Conservation (phyloP, 2,329 filamentous ascomycete genomes). For the Nothomitra cinnamomea region DNA sequence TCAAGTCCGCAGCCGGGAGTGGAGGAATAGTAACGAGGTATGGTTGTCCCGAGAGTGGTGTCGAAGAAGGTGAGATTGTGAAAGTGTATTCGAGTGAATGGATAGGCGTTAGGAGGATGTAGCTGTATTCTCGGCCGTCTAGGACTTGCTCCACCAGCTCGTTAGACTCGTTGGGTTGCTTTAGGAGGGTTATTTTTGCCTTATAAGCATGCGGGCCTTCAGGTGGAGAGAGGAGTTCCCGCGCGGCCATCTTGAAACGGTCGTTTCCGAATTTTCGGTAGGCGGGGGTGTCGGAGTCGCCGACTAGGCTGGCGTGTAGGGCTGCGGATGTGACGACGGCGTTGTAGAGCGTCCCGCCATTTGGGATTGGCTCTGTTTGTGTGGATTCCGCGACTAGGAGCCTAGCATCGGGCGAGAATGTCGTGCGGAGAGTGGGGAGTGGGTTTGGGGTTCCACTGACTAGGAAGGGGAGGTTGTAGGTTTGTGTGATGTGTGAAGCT, state of each 20-base stretch:
- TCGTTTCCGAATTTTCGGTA: conserved; percentile 62
- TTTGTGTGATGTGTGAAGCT: conserved; percentile 23
- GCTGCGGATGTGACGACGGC: conserved; percentile 82
- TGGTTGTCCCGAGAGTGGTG: conserved; percentile 53
- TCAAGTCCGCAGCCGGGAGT: conserved; percentile 44
- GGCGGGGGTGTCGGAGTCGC: conserved; percentile 71
- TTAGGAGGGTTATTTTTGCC: conserved; percentile 31
- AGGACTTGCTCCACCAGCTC: conserved; percentile 2
- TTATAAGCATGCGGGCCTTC: conserved; percentile 38
- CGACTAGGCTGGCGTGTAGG: conserved; percentile 75
- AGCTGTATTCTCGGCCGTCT: conserved; percentile 42
- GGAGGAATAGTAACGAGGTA: conserved; percentile 60
- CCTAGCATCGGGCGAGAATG: conserved; percentile 27
- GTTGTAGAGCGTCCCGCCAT: conserved; percentile 34
- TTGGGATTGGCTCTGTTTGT: conserved; percentile 19
- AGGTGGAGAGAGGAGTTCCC: conserved; percentile 48
- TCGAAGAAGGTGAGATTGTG: conserved; percentile 57
- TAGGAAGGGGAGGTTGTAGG: conserved; percentile 18
- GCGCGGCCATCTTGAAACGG: conserved; percentile 72
- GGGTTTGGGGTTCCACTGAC: conserved; percentile 18
- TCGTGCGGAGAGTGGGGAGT: conserved; percentile 26
- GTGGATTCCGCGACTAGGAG: conserved; percentile 25
- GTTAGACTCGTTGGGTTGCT: too few species aligned
- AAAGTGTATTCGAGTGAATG: conserved; percentile 72
- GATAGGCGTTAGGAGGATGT: conserved; percentile 59